A percentile compares a stretch with the other conserved stretches of the same genome.
These are phyloP conservation scores for Myxozyma melibiosi DNA, from an alignment of 805 yeast species.

Conservation along the genomic window DNA sequence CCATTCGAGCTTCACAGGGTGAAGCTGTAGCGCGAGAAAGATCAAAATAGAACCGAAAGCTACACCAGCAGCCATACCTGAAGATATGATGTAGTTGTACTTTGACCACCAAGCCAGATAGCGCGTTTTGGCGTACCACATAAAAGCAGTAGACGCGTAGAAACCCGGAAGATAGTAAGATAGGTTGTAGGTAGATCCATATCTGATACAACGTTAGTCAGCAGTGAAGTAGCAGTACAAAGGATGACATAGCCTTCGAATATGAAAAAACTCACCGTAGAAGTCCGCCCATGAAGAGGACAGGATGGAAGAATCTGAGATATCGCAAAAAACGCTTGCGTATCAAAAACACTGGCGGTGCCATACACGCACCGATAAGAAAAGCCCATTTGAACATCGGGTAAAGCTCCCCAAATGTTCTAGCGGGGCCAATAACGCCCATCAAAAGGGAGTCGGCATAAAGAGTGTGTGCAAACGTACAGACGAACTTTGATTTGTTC, in stretches of 20 bases:
- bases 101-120: conserved; percentile 74
- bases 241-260: too few species aligned
- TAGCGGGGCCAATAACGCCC: conserved; percentile 67
- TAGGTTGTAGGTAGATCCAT: conserved; percentile 52
- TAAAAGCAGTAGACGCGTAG: conserved; percentile 60
- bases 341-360: too few species aligned
- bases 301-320: conserved; percentile 58
- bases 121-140: conserved; percentile 55
- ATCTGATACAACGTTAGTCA: too few species aligned
- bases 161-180: conserved; percentile 78
- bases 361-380: conserved; percentile 61
- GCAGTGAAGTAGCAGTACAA: too few species aligned
- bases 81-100: conserved; percentile 65
- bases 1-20: conserved; percentile 47
- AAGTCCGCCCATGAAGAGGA: conserved; percentile 55
- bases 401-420: conserved; percentile 59
- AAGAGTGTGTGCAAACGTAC: conserved; percentile 51
- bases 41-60: conserved; percentile 62
- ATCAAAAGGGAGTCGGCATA: conserved; percentile 61
- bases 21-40: conserved; percentile 50
- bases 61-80: conserved; percentile 66
- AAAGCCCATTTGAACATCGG: conserved; percentile 60
- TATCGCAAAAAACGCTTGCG: neutral
- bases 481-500: conserved; percentile 52
- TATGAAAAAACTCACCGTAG: too few species aligned